Conservation (phyloP, 495 filamentous ascomycete genomes). For the Penicillium pulvis region DNA sequence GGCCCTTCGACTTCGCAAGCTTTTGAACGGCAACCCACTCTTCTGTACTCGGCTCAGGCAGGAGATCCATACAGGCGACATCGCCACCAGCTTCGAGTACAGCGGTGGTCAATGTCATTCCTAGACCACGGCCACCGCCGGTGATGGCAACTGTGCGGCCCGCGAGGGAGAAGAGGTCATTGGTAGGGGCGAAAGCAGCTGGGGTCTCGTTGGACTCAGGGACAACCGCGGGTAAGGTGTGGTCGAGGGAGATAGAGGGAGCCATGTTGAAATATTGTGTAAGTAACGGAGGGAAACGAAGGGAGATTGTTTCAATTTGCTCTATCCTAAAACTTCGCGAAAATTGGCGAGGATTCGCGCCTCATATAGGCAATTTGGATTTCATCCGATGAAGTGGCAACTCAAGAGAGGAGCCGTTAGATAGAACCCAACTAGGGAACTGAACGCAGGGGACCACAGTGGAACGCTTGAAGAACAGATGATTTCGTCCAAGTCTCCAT, state of each 20-base stretch:
- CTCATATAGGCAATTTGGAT: slow-evolving; percentile 12
- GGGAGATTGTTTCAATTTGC: background rate
- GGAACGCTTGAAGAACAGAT: slow-evolving; percentile 8
- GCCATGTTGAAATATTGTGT: slow-evolving; percentile 24
- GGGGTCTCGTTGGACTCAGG: slow-evolving; percentile 29
- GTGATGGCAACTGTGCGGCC: slow-evolving; percentile 72
- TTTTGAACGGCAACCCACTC: slow-evolving; percentile 41
- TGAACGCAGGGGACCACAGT: slow-evolving; percentile 15
- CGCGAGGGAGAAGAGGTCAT: slow-evolving; percentile 48
- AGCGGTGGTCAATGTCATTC: slow-evolving; percentile 58
- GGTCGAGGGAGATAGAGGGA: slow-evolving; percentile 29
- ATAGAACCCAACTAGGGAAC: slow-evolving; percentile 22
- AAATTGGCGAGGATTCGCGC: slow-evolving; percentile 1
- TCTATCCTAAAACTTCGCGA: background rate
- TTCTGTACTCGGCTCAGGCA: slow-evolving; percentile 45
- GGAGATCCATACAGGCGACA: slow-evolving; percentile 65
- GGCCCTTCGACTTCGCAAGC: slow-evolving; percentile 54
- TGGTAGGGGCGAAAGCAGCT: slow-evolving; percentile 23
- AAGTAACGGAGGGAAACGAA: background rate
- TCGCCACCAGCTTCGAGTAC: slow-evolving; percentile 71
- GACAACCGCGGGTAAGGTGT: slow-evolving; percentile 24
- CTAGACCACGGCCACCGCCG: slow-evolving; percentile 70
- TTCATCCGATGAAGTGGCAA: background rate
- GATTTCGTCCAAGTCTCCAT: slow-evolving; percentile 3
- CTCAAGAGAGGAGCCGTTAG: slow-evolving; percentile 13